phyloP scores from a whole-genome alignment of 768 basidiomycete genomes.

The Xerocomus brunneocitrinus region DNA sequence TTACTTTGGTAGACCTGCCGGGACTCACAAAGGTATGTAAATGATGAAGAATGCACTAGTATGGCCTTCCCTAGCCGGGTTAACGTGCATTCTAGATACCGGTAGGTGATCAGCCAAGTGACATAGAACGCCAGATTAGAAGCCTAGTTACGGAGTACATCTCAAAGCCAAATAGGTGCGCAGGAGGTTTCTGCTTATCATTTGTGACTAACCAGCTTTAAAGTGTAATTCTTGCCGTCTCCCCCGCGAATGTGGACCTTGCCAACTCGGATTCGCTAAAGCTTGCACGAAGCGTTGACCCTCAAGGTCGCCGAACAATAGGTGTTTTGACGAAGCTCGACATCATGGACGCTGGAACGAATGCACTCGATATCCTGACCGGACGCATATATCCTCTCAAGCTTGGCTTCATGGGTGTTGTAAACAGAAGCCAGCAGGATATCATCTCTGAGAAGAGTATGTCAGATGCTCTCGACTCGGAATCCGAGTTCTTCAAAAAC shows the following conservation, averaged over 20 bases:
- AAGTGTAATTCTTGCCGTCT: slow-evolving; percentile 95
- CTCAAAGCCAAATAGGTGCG: slow-evolving; percentile 91
- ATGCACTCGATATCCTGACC: slow-evolving; percentile 92
- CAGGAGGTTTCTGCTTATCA: background rate
- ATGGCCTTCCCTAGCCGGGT: background rate
- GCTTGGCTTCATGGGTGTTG: slow-evolving; percentile 96
- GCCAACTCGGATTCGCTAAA: slow-evolving; percentile 98
- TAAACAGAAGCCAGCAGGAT: slow-evolving; percentile 96
- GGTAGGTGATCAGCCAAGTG: slow-evolving; percentile 95
- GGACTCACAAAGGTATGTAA: slow-evolving; percentile 85
- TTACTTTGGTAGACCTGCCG: slow-evolving; percentile 95
- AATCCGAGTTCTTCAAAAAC: slow-evolving; percentile 85
- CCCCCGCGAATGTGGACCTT: slow-evolving; percentile 95
- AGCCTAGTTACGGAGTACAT: slow-evolving; percentile 94
- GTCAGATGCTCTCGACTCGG: slow-evolving; percentile 77
- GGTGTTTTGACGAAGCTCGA: slow-evolving; percentile 97
- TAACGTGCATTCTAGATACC: slow-evolving; percentile 58
- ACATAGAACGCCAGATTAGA: slow-evolving; percentile 96
- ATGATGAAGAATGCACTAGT: background rate
- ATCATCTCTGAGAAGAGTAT: slow-evolving; percentile 86
- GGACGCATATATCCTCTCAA: slow-evolving; percentile 98
- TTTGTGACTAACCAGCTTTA: slow-evolving; percentile 6
- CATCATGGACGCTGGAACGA: slow-evolving; percentile 98
- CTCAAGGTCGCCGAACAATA: slow-evolving; percentile 93
- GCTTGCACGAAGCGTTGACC: slow-evolving; percentile 91